Evolutionary conservation across 805 yeast species (phyloP), one percentile per base, ranked within the genome.

Genomic region (Tetrapisispora iriomotensis): DNA sequence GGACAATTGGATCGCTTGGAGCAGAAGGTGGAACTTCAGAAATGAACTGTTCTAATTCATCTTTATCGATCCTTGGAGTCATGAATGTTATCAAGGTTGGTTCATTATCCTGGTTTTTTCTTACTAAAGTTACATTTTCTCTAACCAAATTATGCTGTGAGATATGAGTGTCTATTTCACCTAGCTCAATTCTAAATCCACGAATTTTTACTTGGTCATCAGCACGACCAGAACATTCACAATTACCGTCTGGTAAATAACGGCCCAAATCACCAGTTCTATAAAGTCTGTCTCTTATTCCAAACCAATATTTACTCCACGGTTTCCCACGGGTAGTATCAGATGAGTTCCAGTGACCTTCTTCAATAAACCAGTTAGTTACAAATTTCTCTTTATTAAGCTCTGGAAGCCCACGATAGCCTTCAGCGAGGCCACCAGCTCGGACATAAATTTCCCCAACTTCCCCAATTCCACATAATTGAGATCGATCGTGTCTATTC

Each of bases 201-300:
- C 99, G 79, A 49, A 92, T 92, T 63, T 92, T 92, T 45, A 92
- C 96, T 64, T 92, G 99, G 59, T 90, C 97, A 65, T 92, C 99
- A 21, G 98, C 98, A 61, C 99, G 77, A 43, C 99, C 99, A 59
- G 94, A 82, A 62, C 96, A 90, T 68, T 92, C 99, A 51, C 92
- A 87, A 65, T 92, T 85, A 41, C 98, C 99, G 56, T 88, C 96
- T 6, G 97, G 96, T 43, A 88, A 67, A 60, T 94, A 92, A 51
- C 98, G 77, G 39, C 98, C 99, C 48, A 92, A 70, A 64, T 92
- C 99, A 50, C 99, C 99, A 32, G 97, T 90, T 64, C 97, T 74
- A 69, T 92, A 92, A 43, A 94, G 66, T 55, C 99, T 75, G 62
- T 94, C 99, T 57, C 98, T 76, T 50, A 96, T 95, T 0, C 97